Evolutionary conservation across 257 asterid species (phyloP).

Genomic region (Striga asiatica): DNA sequence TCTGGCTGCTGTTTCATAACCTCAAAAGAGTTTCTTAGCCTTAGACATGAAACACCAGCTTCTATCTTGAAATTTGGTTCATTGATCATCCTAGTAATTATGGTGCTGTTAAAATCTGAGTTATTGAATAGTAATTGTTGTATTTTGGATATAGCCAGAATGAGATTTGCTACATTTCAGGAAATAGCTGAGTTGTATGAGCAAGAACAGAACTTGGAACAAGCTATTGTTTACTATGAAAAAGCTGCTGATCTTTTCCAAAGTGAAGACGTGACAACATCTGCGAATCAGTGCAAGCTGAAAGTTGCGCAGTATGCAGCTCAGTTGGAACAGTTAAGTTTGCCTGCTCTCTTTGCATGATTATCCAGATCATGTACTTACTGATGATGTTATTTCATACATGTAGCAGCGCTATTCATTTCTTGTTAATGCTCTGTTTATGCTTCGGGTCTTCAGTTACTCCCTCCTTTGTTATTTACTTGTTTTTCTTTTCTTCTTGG

Average conservation of each 20-base stretch:
- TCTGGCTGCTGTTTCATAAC: slow-evolving; percentile 3
- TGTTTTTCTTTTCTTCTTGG: background rate
- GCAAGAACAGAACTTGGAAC: slow-evolving; percentile 70
- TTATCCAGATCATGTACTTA: background rate
- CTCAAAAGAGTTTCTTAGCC: background rate
- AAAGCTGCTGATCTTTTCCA: slow-evolving; percentile 84
- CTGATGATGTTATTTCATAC: background rate
- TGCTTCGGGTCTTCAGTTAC: background rate
- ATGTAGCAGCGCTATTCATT: background rate
- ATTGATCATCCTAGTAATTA: background rate
- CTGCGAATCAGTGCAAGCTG: slow-evolving; percentile 91
- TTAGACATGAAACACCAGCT: background rate
- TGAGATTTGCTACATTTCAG: slow-evolving; percentile 24
- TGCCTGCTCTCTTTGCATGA: background rate
- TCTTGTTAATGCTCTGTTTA: background rate
- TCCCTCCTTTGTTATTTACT: background rate
- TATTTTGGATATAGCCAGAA: background rate
- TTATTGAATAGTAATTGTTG: background rate
- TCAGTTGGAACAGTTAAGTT: slow-evolving; percentile 74
- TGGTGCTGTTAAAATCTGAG: slow-evolving; percentile 9
- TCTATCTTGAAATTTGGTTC: background rate
- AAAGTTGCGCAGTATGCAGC: slow-evolving; percentile 85
- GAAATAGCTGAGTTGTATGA: slow-evolving; percentile 89
- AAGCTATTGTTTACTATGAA: slow-evolving; percentile 65
- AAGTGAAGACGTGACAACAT: slow-evolving; percentile 69